Conservation (phyloP, 345 rosid genomes). For the Laguncularia racemosa region DNA sequence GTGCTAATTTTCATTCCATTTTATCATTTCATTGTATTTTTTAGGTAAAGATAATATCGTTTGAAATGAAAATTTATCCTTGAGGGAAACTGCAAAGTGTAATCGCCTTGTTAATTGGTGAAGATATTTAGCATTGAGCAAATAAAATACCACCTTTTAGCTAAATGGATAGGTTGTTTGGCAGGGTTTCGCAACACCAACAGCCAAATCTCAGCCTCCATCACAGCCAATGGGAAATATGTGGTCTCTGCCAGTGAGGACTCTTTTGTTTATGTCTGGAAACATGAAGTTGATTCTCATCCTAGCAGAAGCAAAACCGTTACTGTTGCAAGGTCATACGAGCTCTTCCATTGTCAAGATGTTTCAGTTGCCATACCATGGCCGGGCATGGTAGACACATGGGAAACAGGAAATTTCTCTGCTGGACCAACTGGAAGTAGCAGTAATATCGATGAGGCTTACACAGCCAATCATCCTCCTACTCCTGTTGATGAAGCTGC, state of each 20-base stretch:
- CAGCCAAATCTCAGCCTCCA: slow-evolving; percentile 85
- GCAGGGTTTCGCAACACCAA: slow-evolving; percentile 85
- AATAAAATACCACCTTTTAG: not conserved
- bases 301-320: slow-evolving; percentile 64
- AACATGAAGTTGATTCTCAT: slow-evolving; percentile 74
- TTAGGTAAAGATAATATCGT: no score
- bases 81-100: no score
- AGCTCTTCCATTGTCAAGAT: slow-evolving; percentile 88
- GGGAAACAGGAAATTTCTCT: slow-evolving; percentile 32
- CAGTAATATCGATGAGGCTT: slow-evolving; percentile 39
- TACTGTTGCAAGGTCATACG: slow-evolving; percentile 56
- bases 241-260: slow-evolving; percentile 94
- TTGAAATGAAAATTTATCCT: no score
- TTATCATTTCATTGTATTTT: no score
- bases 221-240: slow-evolving; percentile 71
- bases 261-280: slow-evolving; percentile 88
- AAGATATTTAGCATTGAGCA: no score
- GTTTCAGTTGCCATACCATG: slow-evolving; percentile 82
- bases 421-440: slow-evolving; percentile 33
- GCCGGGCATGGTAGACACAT: slow-evolving; percentile 66
- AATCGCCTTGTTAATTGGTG: no score
- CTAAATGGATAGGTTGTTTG: slow-evolving; percentile 15
- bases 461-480: slow-evolving; percentile 72
- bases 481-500: slow-evolving; percentile 57
- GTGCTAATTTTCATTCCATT: no score